Evolutionary conservation across 371 early-diverging fungal genomes (phyloP).

Genomic region (Blakeslea trispora): DNA sequence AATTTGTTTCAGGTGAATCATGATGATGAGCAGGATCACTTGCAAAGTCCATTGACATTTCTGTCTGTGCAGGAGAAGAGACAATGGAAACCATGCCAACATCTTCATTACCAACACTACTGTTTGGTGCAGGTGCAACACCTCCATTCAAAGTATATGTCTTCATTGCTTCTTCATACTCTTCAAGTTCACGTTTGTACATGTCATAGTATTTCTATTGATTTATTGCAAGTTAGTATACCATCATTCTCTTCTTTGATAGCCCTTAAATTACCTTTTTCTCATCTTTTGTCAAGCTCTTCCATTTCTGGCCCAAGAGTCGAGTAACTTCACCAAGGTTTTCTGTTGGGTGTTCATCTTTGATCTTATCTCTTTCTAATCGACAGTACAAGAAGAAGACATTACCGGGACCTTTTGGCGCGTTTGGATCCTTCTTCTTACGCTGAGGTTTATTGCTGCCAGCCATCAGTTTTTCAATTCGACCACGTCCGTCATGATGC

Average conservation of each 20-base stretch:
- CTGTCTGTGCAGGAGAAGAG: constrained; percentile 29
- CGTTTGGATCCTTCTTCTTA: constrained; percentile 65
- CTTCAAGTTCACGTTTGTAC: constrained; percentile 52
- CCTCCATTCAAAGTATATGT: constrained; percentile 28
- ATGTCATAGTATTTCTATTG: constrained; percentile 54
- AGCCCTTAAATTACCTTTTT: constrained; percentile 47
- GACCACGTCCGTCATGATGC: constrained; percentile 8
- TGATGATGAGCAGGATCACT: constrained; percentile 14
- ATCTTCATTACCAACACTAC: not conserved
- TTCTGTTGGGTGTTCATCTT: constrained; percentile 56
- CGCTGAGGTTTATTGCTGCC: constrained; percentile 30
- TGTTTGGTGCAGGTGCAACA: not conserved
- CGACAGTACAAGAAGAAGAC: constrained; percentile 69
- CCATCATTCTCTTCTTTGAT: not conserved
- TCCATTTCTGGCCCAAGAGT: constrained; percentile 57
- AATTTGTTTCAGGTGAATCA: constrained; percentile 12
- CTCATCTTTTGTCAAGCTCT: constrained; percentile 47
- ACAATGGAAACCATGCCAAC: constrained; percentile 10
- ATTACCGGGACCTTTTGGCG: constrained; percentile 69
- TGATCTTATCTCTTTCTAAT: constrained; percentile 58
- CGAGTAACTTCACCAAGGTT: constrained; percentile 54
- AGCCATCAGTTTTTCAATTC: constrained; percentile 18
- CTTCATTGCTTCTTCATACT: constrained; percentile 55
- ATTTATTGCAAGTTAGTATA: not conserved
- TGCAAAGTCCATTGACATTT: constrained; percentile 25